Evolutionary conservation across 768 basidiomycete genomes (phyloP), one percentile per base, ranked within the genome.

Genomic region (Clitopilus hobsonii): DNA sequence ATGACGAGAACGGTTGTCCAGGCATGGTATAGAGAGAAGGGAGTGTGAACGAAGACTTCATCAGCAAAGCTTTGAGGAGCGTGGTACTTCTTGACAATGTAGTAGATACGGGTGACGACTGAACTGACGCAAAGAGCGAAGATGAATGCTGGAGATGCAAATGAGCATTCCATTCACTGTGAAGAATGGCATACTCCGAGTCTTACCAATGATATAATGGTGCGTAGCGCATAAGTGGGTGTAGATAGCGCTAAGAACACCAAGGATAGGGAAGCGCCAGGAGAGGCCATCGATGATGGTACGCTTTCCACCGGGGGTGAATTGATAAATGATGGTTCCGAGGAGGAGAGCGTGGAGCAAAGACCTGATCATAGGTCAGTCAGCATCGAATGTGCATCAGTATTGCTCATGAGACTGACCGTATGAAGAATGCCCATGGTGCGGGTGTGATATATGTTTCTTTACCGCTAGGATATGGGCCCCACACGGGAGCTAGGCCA

Each of bases 391-490:
- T 20, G 10, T 18, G 41, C 22, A 28, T n/a, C 45, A 20, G 41
- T 49, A 23, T 20, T 28, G 16, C 28, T 14, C 20, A 20, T 24
- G 27, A 14, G 28, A 66, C 76, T 38, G 54, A 89, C 92, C 94
- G 96, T 66, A 94, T 88, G 74, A 88, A 81, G 76, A 94, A 96
- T 1, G 91, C 88, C 84, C 90, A 97, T 24, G 87, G 84, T 23
- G 92, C 91, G n/a, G 96, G 96, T 1, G 94, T 97, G 56, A 98
- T 75, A 70, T 94, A 98, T 0, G 95, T 97, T 61, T 89, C 86
- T 68, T 92, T 92, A 45, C 83, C 85, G 59, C 75, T 70, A 65
- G 77, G 83, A 72, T 92, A 91, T 52, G 84, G 78, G 59, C 81
- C 84, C 38, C 81, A 78, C 18, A 18, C 41, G 0, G 91, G 91